Conservation (phyloP, 768 basidiomycete species). For the Leccinum disarticulatum region DNA sequence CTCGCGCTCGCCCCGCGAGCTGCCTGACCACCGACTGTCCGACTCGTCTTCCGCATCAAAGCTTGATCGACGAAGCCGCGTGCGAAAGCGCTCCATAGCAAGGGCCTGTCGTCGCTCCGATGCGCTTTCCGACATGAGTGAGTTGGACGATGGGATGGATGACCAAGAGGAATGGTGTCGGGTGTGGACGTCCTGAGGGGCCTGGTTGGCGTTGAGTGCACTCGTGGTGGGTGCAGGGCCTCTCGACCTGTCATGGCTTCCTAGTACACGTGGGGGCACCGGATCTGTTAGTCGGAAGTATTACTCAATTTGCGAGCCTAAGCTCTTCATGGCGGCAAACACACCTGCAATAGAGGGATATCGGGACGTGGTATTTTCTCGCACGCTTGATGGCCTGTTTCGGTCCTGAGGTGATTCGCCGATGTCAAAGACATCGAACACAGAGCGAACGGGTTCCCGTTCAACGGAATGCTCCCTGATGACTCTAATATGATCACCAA, state of each 20-base stretch:
- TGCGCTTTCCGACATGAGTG: slow-evolving; percentile 45
- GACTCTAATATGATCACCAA: slow-evolving; percentile 18
- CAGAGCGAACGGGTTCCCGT: slow-evolving; percentile 24
- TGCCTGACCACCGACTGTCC: slow-evolving; percentile 24
- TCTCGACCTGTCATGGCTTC: slow-evolving; percentile 15
- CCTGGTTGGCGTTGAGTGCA: slow-evolving; percentile 4
- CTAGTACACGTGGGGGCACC: slow-evolving; percentile 12
- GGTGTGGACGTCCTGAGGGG: slow-evolving; percentile 13
- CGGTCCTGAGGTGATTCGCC: slow-evolving; percentile 21
- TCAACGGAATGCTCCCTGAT: slow-evolving; percentile 23
- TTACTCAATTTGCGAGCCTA: slow-evolving; percentile 4
- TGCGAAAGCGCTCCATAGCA: slow-evolving; percentile 37
- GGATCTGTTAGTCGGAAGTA: slow-evolving; percentile 15
- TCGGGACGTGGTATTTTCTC: slow-evolving; percentile 12
- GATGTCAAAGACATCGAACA: slow-evolving; percentile 32
- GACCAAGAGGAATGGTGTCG: slow-evolving; percentile 29
- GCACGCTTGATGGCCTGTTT: slow-evolving; percentile 11
- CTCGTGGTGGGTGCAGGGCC: slow-evolving; percentile 12
- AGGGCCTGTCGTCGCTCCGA: slow-evolving; percentile 41
- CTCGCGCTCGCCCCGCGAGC: slow-evolving; percentile 17
- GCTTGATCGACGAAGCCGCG: slow-evolving; percentile 20
- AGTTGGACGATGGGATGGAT: slow-evolving; percentile 37
- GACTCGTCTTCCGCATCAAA: slow-evolving; percentile 27
- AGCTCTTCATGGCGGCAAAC: slow-evolving; percentile 1
- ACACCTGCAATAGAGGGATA: slow-evolving; percentile 14